These are phyloP conservation scores for Serendipita sp. DNA, from an alignment of 768 basidiomycete species.

Conservation along the genomic window DNA sequence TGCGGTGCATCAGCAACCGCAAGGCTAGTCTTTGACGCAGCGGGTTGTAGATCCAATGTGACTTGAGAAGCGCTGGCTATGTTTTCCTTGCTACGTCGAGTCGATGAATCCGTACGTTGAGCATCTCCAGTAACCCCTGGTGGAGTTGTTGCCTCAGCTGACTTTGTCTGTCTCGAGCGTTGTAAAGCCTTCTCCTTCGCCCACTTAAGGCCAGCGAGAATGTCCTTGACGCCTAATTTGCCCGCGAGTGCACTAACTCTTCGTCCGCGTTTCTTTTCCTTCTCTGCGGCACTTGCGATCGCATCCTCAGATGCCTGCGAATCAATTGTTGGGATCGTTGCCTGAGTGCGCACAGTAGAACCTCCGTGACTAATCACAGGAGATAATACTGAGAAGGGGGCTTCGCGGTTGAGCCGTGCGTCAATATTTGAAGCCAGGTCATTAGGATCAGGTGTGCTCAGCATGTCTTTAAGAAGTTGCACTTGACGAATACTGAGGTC, in stretches of 20 bases:
- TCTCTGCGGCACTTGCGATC: neutral
- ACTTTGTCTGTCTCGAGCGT: neutral
- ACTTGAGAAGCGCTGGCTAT: neutral
- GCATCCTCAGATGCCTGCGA: neutral
- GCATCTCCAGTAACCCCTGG: neutral
- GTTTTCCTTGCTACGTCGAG: neutral
- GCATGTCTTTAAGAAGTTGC: conserved; percentile 62
- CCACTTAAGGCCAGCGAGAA: neutral
- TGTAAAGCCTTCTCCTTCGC: conserved; percentile 1
- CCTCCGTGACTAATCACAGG: neutral
- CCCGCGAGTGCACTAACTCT: neutral
- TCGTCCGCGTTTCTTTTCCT: neutral
- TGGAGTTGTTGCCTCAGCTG: no score
- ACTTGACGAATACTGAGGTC: conserved; percentile 75
- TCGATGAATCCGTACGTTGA: neutral
- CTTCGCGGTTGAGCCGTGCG: neutral
- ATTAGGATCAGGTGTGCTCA: conserved; percentile 29
- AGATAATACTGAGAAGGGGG: neutral
- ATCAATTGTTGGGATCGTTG: neutral
- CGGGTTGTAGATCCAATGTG: neutral
- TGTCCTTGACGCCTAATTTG: neutral
- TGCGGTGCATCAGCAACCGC: neutral
- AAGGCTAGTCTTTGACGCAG: neutral
- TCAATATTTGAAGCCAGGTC: neutral
- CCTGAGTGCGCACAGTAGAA: neutral